Conservation (phyloP, 306 rosid genomes). For the Trifolium dubium region DNA sequence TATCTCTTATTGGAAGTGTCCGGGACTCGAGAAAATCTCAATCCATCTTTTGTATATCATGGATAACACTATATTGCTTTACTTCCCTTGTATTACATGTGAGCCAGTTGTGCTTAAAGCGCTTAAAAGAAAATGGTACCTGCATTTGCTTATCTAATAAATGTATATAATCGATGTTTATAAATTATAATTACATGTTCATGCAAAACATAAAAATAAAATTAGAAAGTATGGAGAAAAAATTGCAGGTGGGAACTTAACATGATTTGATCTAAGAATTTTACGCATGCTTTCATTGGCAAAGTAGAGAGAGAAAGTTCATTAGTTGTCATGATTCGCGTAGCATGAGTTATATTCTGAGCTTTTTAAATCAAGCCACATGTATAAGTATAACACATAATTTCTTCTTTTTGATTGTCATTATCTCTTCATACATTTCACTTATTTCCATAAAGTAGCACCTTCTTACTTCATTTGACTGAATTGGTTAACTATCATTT, state of each 20-base stretch:
- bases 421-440: not conserved
- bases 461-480: slow-evolving; percentile 5
- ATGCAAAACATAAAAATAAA: not conserved
- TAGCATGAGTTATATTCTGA: not conserved
- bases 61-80: slow-evolving; percentile 3
- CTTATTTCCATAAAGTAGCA: slow-evolving; percentile 1
- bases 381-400: not conserved
- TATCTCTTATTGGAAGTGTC: not conserved
- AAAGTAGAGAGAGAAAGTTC: not conserved
- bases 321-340: not conserved
- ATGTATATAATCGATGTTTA: not conserved
- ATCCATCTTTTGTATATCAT: not conserved
- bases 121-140: not conserved
- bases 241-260: slow-evolving; percentile 1
- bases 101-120: not conserved
- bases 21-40: not conserved
- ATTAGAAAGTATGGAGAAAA: not conserved
- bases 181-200: slow-evolving; percentile 4
- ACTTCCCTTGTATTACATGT: not conserved
- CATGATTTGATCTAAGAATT: not conserved
- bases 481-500: not conserved
- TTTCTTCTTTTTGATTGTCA: not conserved
- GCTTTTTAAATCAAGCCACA: not conserved
- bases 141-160: not conserved
- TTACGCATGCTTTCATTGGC: not conserved